phyloP scores from a whole-genome alignment of 208 protist genomes.

The Lotmaria passim region DNA sequence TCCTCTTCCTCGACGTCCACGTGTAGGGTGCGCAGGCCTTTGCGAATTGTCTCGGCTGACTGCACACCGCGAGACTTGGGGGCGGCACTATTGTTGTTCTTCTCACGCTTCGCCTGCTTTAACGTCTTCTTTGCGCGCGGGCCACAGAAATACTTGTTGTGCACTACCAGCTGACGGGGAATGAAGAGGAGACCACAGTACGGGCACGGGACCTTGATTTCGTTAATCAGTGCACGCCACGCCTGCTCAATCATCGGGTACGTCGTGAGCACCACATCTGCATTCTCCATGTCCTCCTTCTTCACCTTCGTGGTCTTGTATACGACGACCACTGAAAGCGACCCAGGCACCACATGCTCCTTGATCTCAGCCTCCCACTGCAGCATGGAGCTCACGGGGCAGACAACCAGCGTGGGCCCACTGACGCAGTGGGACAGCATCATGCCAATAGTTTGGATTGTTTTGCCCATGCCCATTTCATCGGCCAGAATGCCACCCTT shows the following conservation, averaged over 20 bases:
- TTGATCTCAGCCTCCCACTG: constrained; percentile 92
- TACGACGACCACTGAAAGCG: constrained; percentile 83
- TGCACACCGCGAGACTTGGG: constrained; percentile 46
- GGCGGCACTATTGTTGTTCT: constrained; percentile 18
- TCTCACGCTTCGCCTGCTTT: constrained; percentile 89
- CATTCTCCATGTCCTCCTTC: constrained; percentile 74
- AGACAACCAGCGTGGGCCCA: constrained; percentile 90
- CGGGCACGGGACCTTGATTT: constrained; percentile 87
- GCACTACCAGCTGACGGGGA: constrained; percentile 84
- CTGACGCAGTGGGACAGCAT: constrained; percentile 74
- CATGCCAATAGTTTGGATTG: constrained; percentile 95
- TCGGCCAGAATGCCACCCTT: constrained; percentile 97
- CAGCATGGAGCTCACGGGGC: constrained; percentile 92
- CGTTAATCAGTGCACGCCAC: constrained; percentile 80
- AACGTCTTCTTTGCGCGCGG: constrained; percentile 80
- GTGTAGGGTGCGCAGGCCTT: constrained; percentile 79
- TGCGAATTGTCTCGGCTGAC: constrained; percentile 76
- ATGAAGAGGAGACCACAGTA: constrained; percentile 92
- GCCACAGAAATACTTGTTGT: constrained; percentile 95
- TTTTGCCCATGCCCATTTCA: constrained; percentile 99
- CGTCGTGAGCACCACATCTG: constrained; percentile 95
- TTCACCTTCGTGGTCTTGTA: constrained; percentile 58
- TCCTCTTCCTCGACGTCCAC: constrained; percentile 59
- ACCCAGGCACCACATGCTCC: constrained; percentile 66
- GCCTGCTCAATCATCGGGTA: constrained; percentile 93